Evolutionary conservation across 192 early-diverging fungal genomes (phyloP).

Genomic region (Gonapodya sp.): DNA sequence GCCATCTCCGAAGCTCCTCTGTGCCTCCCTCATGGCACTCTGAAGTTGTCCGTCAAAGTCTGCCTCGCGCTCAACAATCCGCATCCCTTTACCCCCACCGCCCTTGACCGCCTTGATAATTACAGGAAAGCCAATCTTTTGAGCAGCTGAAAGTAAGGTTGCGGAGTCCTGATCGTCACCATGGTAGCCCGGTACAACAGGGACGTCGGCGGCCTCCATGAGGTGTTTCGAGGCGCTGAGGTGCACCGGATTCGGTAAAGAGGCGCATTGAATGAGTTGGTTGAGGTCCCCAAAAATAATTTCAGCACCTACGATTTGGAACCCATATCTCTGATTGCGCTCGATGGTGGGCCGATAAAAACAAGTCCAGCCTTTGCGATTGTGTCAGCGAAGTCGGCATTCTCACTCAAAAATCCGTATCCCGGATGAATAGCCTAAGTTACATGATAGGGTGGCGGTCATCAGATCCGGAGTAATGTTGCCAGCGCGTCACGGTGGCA

Average conservation of each 20-base stretch:
- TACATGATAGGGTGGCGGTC: neutral
- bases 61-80: constrained; percentile 64
- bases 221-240: constrained; percentile 79
- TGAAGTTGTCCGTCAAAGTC: constrained; percentile 84
- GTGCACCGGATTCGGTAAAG: too few relatives aligned
- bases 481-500: neutral
- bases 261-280: too few relatives aligned
- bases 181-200: constrained; percentile 90
- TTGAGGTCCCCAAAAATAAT: neutral
- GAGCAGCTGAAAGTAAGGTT: constrained; percentile 63
- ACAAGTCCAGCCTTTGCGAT: constrained; percentile 52
- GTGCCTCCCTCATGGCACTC: constrained; percentile 71
- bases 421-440: constrained; percentile 88
- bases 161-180: constrained; percentile 70
- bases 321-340: constrained; percentile 86
- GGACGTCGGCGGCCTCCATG: constrained; percentile 79
- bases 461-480: too few relatives aligned
- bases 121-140: constrained; percentile 85
- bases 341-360: constrained; percentile 85
- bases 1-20: constrained; percentile 85
- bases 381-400: constrained; percentile 73
- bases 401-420: constrained; percentile 95
- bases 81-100: constrained; percentile 96
- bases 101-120: constrained; percentile 96
- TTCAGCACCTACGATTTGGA: constrained; percentile 56